Percentiles rank a stretch among this genome's conserved stretches.
Evolutionary conservation across 208 protist species (phyloP).

Genomic region (Leishmania turanica): DNA sequence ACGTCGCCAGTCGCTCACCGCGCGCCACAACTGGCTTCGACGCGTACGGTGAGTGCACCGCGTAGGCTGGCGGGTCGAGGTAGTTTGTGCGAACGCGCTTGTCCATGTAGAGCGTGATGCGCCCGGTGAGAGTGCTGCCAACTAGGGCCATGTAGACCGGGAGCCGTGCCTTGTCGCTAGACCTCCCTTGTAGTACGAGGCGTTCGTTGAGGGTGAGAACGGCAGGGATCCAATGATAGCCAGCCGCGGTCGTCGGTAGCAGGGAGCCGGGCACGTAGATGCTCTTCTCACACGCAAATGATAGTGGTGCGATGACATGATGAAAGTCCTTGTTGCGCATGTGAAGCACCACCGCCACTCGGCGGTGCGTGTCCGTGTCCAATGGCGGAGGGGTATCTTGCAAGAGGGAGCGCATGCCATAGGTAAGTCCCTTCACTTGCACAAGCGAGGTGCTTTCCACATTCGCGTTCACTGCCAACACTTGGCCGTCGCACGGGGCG

Average conservation of each 20-base stretch:
- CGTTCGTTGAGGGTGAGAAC: conserved; percentile 83
- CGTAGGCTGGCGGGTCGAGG: conserved; percentile 79
- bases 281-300: conserved; percentile 53
- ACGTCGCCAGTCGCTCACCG: conserved; percentile 57
- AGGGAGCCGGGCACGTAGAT: conserved; percentile 83
- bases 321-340: conserved; percentile 82
- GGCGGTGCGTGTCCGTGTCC: conserved; percentile 38
- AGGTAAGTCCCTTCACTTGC: conserved; percentile 83
- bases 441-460: conserved; percentile 46
- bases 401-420: conserved; percentile 69
- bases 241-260: conserved; percentile 67
- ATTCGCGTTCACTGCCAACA: conserved; percentile 49
- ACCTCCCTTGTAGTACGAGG: conserved; percentile 60
- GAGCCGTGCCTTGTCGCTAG: conserved; percentile 6
- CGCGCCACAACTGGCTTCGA: conserved; percentile 37
- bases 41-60: conserved; percentile 56
- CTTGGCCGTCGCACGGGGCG: conserved; percentile 74
- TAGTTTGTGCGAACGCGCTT: conserved; percentile 80
- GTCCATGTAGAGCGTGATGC: conserved; percentile 71
- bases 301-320: conserved; percentile 69
- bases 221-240: conserved; percentile 76
- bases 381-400: conserved; percentile 37
- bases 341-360: conserved; percentile 63
- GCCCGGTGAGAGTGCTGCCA: conserved; percentile 76
- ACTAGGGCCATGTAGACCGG: conserved; percentile 67